phyloP scores from a whole-genome alignment of 2,329 filamentous ascomycete species.

The Acrodontium crateriforme region DNA sequence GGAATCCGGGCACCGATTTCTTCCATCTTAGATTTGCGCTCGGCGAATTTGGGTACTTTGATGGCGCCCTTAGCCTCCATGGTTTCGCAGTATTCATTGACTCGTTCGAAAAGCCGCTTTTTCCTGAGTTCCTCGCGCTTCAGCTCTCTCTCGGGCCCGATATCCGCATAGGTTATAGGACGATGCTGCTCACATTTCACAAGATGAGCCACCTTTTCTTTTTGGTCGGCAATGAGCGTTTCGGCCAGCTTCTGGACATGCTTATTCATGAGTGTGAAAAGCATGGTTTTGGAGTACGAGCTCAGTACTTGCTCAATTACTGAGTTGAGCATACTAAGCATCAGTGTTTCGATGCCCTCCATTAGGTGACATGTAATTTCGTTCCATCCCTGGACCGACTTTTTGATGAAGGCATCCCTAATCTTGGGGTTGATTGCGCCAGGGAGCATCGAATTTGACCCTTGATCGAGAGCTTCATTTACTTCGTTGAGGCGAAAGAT shows the following conservation, averaged over 20 bases:
- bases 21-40: conserved; percentile 18
- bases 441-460: conserved; percentile 19
- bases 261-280: too few species aligned
- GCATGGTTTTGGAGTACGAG: too few species aligned
- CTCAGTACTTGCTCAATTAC: too few species aligned
- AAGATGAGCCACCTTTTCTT: too few species aligned
- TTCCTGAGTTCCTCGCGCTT: conserved; percentile 15
- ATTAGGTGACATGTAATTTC: conserved; percentile 18
- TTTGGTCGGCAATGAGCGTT: too few species aligned
- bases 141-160: too few species aligned
- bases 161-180: too few species aligned
- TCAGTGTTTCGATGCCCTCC: conserved; percentile 10
- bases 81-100: conserved; percentile 16
- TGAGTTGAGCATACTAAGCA: conserved; percentile 16
- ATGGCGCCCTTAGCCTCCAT: conserved; percentile 8
- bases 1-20: too few species aligned
- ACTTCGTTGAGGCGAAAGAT: conserved; percentile 14
- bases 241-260: too few species aligned
- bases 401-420: conserved; percentile 18
- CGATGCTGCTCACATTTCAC: too few species aligned
- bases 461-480: not conserved
- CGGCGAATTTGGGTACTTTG: conserved; percentile 7
- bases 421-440: conserved; percentile 21
- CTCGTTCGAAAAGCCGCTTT: conserved; percentile 15
- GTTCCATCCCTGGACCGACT: conserved; percentile 19